A percentile compares a stretch with the other conserved stretches of the same genome.
Evolutionary conservation across 2,329 filamentous ascomycete species (phyloP).

Genomic region (Talaromyces marneffei): DNA sequence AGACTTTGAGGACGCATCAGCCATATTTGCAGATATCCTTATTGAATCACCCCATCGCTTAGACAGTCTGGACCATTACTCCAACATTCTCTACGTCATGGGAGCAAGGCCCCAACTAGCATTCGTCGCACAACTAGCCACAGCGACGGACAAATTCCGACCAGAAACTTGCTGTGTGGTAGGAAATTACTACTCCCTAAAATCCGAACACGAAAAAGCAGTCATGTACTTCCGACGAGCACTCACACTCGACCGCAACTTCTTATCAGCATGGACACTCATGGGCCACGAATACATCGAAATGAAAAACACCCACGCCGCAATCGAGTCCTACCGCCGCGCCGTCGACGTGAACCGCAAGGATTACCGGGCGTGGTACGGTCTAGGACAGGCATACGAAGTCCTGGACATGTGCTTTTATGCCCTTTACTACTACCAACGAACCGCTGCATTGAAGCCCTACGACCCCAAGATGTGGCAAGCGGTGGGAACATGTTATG

Average conservation of each 20-base stretch:
- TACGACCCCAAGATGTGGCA: constrained; percentile 99
- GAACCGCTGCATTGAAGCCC: constrained; percentile 83
- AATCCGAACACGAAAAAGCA: constrained; percentile 94
- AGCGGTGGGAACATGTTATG: constrained; percentile 84
- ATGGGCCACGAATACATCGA: constrained; percentile 99
- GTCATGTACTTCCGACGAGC: constrained; percentile 96
- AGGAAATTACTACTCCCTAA: constrained; percentile 92
- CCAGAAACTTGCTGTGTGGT: constrained; percentile 96
- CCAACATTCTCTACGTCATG: constrained; percentile 94
- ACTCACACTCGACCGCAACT: constrained; percentile 80
- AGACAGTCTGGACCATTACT: constrained; percentile 91
- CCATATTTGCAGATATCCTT: constrained; percentile 62
- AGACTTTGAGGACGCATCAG: constrained; percentile 60
- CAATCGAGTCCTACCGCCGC: constrained; percentile 91
- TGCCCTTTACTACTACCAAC: constrained; percentile 95
- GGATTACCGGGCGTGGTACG: constrained; percentile 97
- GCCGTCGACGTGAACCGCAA: constrained; percentile 94
- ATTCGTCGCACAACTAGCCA: constrained; percentile 86
- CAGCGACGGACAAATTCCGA: constrained; percentile 87
- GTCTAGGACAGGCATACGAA: constrained; percentile 92
- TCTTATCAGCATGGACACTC: constrained; percentile 91
- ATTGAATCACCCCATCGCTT: constrained; percentile 64
- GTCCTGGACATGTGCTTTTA: constrained; percentile 98
- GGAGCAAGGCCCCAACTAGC: constrained; percentile 80
- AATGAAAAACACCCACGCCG: constrained; percentile 95